phyloP scores from a whole-genome alignment of 495 filamentous ascomycete genomes.

The Daldinia grandis region DNA sequence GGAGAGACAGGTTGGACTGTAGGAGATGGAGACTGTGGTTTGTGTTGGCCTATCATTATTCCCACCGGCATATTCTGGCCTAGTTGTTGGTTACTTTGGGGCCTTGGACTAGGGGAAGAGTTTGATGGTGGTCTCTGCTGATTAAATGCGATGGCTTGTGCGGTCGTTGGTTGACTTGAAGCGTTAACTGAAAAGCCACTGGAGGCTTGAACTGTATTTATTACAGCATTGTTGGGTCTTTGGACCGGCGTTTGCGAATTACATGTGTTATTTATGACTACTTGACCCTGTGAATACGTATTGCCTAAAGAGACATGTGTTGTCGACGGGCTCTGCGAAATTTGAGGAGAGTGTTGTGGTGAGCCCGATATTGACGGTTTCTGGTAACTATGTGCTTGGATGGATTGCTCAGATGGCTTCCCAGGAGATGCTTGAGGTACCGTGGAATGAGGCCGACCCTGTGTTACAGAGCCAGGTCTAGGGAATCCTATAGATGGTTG shows the following conservation, averaged over 20 bases:
- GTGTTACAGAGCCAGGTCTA: not conserved
- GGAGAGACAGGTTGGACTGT: slow-evolving; percentile 38
- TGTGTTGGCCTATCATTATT: slow-evolving; percentile 9
- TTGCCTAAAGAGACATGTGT: not conserved
- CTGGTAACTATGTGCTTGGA: slow-evolving; percentile 5
- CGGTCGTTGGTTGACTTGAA: not conserved
- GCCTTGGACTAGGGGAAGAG: slow-evolving; percentile 1
- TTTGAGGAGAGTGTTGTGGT: slow-evolving; percentile 14
- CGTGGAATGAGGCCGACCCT: slow-evolving; percentile 1
- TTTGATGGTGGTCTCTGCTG: slow-evolving; percentile 10
- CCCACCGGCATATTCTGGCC: slow-evolving; percentile 13
- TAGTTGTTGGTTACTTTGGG: not conserved
- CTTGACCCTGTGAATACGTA: slow-evolving; percentile 1
- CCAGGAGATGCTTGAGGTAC: slow-evolving; percentile 6
- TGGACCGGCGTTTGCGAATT: slow-evolving; percentile 10
- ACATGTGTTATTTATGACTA: not conserved
- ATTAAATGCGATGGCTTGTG: slow-evolving; percentile 7
- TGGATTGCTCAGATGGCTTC: slow-evolving; percentile 8
- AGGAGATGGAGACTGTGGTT: slow-evolving; percentile 30
- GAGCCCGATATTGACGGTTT: slow-evolving; percentile 18
- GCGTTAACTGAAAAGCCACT: not conserved
- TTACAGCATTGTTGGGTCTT: slow-evolving; percentile 1
- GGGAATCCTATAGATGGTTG: not conserved
- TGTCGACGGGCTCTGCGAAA: not conserved
- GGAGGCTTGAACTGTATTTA: slow-evolving; percentile 6